A percentile compares a stretch with the other conserved stretches of the same genome.
phyloP scores from a whole-genome alignment of 2,329 filamentous ascomycete species.

The Sclerotinia subarctica region DNA sequence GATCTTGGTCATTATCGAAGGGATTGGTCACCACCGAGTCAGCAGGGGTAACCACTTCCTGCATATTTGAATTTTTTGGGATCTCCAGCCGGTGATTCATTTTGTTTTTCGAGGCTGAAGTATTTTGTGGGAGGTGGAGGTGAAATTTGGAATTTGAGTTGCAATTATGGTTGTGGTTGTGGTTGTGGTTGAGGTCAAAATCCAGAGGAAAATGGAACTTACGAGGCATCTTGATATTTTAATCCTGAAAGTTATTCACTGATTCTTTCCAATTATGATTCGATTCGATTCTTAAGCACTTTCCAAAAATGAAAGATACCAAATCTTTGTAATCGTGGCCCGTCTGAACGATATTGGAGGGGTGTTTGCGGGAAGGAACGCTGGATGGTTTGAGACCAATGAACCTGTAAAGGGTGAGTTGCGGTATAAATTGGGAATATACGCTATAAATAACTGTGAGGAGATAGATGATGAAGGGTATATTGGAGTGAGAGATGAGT shows the following conservation, averaged over 20 bases:
- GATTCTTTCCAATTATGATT: constrained; percentile 2
- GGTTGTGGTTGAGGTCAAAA: background rate
- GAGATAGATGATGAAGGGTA: background rate
- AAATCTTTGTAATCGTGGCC: background rate
- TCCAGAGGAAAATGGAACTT: constrained; percentile 2
- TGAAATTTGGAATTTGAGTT: background rate
- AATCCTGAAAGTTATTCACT: background rate
- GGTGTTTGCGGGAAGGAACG: constrained; percentile 10
- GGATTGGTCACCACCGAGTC: background rate
- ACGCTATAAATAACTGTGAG: background rate
- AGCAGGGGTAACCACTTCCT: no score
- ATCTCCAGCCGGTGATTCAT: background rate
- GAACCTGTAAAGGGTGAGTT: background rate
- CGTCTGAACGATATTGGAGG: constrained; percentile 1
- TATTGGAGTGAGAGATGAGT: background rate
- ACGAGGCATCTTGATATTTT: constrained; percentile 15
- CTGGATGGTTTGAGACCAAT: background rate
- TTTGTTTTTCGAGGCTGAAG: background rate
- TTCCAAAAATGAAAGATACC: constrained; percentile 7
- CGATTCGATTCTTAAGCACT: constrained; percentile 1
- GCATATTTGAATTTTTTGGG: background rate
- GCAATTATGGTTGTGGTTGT: background rate
- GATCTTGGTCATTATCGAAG: background rate
- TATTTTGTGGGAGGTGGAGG: background rate
- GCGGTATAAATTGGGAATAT: background rate